Percentiles rank a stretch among this genome's conserved stretches.
Conservation (phyloP, 2,329 filamentous ascomycete species). For the Aureobasidium melanogenum region DNA sequence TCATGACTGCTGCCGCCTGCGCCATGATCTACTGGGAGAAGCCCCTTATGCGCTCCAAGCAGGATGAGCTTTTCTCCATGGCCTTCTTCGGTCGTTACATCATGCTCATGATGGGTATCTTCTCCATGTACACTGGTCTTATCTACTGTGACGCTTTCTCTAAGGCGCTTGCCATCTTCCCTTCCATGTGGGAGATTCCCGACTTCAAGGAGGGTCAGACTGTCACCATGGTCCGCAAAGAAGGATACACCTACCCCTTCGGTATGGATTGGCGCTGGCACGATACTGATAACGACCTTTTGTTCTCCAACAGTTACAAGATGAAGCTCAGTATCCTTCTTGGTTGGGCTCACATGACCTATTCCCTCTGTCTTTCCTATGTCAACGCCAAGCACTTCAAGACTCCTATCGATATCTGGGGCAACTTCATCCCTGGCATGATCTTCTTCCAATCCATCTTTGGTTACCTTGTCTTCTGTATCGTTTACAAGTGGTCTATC, state of each 20-base stretch:
- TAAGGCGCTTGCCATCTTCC: constrained; percentile 79
- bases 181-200: constrained; percentile 84
- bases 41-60: constrained; percentile 70
- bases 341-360: constrained; percentile 98
- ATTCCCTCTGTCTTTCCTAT: constrained; percentile 85
- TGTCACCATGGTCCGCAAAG: constrained; percentile 55
- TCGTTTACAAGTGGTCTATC: constrained; percentile 93
- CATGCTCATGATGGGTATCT: constrained; percentile 94
- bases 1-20: constrained; percentile 74
- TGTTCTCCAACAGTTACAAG: constrained; percentile 98
- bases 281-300: constrained; percentile 83
- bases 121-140: constrained; percentile 92
- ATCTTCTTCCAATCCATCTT: constrained; percentile 99
- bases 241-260: constrained; percentile 83
- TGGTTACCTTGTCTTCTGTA: constrained; percentile 86
- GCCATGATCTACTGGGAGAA: constrained; percentile 98
- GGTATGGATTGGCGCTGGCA: constrained; percentile 97
- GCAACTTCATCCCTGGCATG: constrained; percentile 96
- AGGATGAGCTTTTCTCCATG: constrained; percentile 96
- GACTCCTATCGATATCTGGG: constrained; percentile 89
- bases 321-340: constrained; percentile 99
- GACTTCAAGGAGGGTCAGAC: constrained; percentile 56
- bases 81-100: constrained; percentile 98
- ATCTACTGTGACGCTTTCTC: constrained; percentile 99
- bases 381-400: constrained; percentile 94